Evolutionary conservation across 2,329 filamentous ascomycete species (phyloP).

Genomic region (Nemania sp.): DNA sequence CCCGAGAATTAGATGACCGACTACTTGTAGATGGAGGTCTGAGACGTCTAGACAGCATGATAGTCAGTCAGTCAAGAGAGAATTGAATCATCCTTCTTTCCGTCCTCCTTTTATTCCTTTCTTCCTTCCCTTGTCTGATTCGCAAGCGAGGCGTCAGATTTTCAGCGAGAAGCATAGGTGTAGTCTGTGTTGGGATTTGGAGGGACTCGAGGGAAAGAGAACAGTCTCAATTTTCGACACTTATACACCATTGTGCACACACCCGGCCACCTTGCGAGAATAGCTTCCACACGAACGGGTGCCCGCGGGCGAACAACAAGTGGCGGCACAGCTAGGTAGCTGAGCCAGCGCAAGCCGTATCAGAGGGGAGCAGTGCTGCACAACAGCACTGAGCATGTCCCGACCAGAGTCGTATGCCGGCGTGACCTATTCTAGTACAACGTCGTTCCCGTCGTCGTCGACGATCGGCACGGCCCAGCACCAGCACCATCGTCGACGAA

Average conservation of each 20-base stretch:
- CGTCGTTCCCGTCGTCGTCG: conserved; percentile 12
- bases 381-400: conserved; percentile 15
- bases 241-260: conserved; percentile 1
- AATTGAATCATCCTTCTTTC: no score
- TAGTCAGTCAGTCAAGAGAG: neutral
- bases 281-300: neutral
- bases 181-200: neutral
- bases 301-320: neutral
- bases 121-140: conserved; percentile 17
- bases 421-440: conserved; percentile 9
- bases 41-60: neutral
- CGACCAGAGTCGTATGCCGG: conserved; percentile 14
- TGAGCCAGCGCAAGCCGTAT: conserved; percentile 1
- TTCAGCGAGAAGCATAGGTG: conserved; percentile 4
- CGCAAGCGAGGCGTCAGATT: neutral
- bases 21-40: conserved; percentile 12
- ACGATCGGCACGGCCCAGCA: neutral
- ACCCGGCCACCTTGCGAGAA: conserved; percentile 2
- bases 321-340: no score
- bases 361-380: neutral
- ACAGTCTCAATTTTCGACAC: no score
- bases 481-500: conserved; percentile 10
- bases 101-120: no score
- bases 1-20: conserved; percentile 5
- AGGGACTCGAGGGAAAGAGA: conserved; percentile 15